phyloP scores from a whole-genome alignment of 2,329 filamentous ascomycete species.

The Tympanopsis confertula region DNA sequence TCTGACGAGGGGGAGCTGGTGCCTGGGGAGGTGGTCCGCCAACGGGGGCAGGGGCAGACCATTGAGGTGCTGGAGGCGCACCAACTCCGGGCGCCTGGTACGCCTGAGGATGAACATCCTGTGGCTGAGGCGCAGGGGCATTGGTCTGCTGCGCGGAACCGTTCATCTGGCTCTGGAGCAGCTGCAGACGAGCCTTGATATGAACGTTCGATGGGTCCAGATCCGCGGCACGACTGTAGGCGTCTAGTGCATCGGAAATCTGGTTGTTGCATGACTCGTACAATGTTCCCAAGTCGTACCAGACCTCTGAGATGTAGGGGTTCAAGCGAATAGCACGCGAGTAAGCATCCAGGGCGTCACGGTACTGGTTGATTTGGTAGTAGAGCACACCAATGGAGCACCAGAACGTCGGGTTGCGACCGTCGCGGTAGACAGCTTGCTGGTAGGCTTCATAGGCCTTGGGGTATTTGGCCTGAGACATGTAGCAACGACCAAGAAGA shows the following conservation, averaged over 20 bases:
- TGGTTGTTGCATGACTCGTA: conserved; percentile 99
- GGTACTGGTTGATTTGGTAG: conserved; percentile 99
- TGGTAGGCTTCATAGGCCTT: conserved; percentile 98
- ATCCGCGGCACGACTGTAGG: conserved; percentile 87
- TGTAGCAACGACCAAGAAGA: conserved; percentile 91
- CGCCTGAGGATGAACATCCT: conserved; percentile 89
- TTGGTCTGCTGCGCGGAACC: conserved; percentile 44
- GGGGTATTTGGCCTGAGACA: conserved; percentile 97
- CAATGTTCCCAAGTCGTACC: conserved; percentile 94
- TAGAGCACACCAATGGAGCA: conserved; percentile 98
- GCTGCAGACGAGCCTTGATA: conserved; percentile 86
- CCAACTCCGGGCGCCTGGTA: conserved; percentile 77
- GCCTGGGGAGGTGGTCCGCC: conserved; percentile 13
- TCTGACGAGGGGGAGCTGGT: conserved; percentile 12
- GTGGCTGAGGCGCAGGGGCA: conserved; percentile 71
- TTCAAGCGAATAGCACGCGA: conserved; percentile 92
- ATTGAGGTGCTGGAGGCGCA: conserved; percentile 76
- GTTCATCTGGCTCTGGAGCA: conserved; percentile 71
- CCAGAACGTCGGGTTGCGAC: conserved; percentile 97
- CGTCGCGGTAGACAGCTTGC: conserved; percentile 95
- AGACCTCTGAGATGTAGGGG: conserved; percentile 96
- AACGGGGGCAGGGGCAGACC: conserved; percentile 63
- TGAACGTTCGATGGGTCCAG: conserved; percentile 87
- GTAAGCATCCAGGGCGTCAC: conserved; percentile 93
- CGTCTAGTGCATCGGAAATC: conserved; percentile 88